Evolutionary conservation across 2,329 filamentous ascomycete genomes (phyloP), one percentile per base, ranked within the genome.

Genomic region (Talaromyces sp.): DNA sequence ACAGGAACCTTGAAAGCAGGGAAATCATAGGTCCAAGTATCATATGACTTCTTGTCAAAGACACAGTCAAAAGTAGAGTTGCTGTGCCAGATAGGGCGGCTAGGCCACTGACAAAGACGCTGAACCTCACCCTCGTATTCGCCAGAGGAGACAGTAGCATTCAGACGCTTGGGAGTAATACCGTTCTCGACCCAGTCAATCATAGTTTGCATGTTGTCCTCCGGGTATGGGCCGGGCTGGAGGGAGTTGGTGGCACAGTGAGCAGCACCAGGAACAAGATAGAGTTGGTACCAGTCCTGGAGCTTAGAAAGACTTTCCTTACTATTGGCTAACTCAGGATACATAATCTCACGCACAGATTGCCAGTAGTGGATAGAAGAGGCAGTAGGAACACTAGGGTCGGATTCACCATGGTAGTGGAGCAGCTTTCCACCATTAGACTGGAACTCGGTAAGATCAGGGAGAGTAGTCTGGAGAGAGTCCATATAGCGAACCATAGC

Each of bases 331-430:
- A 74, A 35, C 17, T 71, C 56, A 3, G 75, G 70, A 63, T 80
- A 80, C 78, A 83, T 81, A 65, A 77, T 71, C 3, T 60, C 61
- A 33, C 77, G 76, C 32, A 85, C 82, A 3, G 80, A 77, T 49
- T 84, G 73, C 67, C 75, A 79, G 72, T 84, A 86, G 61, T 77
- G 80, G 1, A 83, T 76, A 0, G 80, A 83, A 0, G 80, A 82
- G 4, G 73, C 80, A 1, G 82, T 65, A 1, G 82, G 82, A 54
- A 86, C 71, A 6, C 73, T 77, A 11, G 73, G 66, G 64, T 85
- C 83, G 1, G 77, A 79, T 66, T 85, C 81, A 47, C 82, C 82
- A 67, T 85, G 82, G 70, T 77, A 83, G 65, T 84, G 81, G 10
- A 86, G 68, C 3, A 85, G 67, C 66, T 85, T 85, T 46, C 80